Base-by-base conservation (phyloP, 73 alveolate species). In the Stentor coeruleus region DNA sequence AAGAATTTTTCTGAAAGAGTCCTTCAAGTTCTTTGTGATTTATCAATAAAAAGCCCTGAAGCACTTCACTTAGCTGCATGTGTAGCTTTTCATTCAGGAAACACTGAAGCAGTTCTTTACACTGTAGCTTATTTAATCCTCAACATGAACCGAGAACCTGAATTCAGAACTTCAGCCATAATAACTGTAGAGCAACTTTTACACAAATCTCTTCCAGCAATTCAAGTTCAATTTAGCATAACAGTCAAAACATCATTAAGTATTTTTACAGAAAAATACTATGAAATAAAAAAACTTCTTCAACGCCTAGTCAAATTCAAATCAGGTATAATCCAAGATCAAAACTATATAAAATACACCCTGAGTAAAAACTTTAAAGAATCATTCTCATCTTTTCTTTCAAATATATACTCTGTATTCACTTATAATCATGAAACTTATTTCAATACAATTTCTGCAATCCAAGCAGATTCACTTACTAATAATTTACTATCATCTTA, bases 281-380 rank as follows among this genome's bases (percentile, higher is more conserved):
- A n/a, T n/a, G n/a, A 11, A 33, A 26, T 66, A 0, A 66, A 66
- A 26, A 66, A 66, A 33, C 11, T 66, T 20, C 39, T 66, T 26
- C n/a, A 66, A 40, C n/a, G 39, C 26, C 36, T 66, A 2, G 1
- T 66, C n/a, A 66, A 33, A 66, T 66, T 20, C 33, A 20, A 33
- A 26, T 37, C 79, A 66, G 79, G 79, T 20, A 66, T 66, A 37
- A 20, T 31, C 33, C 79, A 66, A 66, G 79, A 66, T 33, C 37
- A 1, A 33, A 33, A 66, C 37, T 66, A 26, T 20, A 66, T 66
- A 28, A 15, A 26, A 15, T 31, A 66, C 33, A 15, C 42, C 11
- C 26, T 66, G n/a, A 40, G 40, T 15, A 66, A 66, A 66, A 31
- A 28, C n/a, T 28, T 26, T 37, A 20, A 20, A 26, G 33, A 2